Evolutionary conservation across 1,139 yeast genomes (phyloP), one percentile per base, ranked within the genome.

Genomic region (Kodamaea plutei): DNA sequence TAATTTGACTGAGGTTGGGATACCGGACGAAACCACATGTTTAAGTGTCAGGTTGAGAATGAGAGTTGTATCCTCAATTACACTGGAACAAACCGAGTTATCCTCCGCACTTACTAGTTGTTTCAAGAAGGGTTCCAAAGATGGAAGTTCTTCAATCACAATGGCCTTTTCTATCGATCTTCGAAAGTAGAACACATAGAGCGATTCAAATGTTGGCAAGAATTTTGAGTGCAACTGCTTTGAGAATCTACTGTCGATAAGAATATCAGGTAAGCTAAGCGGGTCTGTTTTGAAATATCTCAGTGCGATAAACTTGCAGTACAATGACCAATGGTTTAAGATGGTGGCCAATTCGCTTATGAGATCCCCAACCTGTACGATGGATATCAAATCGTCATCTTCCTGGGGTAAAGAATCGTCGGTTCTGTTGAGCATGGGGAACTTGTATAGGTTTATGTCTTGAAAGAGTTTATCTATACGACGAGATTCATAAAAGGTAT

Each of bases 261-360:
- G 63, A 5, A 85, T 71, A 25, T 59, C 53, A 2, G 88, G 87
- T 20, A 73, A 44, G 20, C 52, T 49, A 19, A 71, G 43, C 10
- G 29, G 45, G 2, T 40, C 48, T 3, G 11, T 18, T 16, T 17
- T 36, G 23, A 47, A 44, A 34, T 52, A 84, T 39, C 82, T 74
- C 19, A 73, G 67, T 2, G 85, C 73, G 43, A 85, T 69, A 47
- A 88, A 91, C 47, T 76, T 77, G 38, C 84, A 71, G 54, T 88
- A 93, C 53, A 87, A 69, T 6, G 84, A 68, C 97, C 98, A 91
- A 40, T 88, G 79, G 48, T 84, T 85, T 47, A 91, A 61, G 48
- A 91, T 82, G 5, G 81, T 67, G 0, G 94, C 73, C 12, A 84
- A 60, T 47, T 91, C 97, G 34, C 69, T 72, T 12, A 84, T 64